Conservation (phyloP, 345 rosid species). For the Bruguiera parviflora region DNA sequence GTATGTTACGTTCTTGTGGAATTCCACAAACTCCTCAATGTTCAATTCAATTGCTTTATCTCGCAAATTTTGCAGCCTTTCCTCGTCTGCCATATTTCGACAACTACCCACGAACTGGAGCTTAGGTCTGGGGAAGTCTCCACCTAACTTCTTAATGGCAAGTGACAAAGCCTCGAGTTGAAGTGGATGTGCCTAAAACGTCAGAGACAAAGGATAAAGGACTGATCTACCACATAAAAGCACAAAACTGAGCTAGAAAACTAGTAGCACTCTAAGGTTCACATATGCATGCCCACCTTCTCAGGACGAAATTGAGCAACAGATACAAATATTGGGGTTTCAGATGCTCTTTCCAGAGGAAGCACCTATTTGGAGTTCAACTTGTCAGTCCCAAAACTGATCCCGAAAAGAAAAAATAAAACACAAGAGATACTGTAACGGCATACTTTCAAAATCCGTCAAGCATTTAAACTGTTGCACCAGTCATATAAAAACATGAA, state of each 20-base stretch:
- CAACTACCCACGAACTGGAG: constrained; percentile 97
- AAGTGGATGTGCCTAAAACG: constrained; percentile 78
- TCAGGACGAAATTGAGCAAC: constrained; percentile 99
- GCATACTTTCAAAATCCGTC: no score
- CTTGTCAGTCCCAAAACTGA: constrained; percentile 8
- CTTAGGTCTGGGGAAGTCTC: constrained; percentile 55
- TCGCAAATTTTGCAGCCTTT: constrained; percentile 67
- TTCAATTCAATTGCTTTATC: constrained; percentile 66
- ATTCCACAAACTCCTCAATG: constrained; percentile 61
- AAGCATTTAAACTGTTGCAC: no score
- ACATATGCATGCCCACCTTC: constrained; percentile 69
- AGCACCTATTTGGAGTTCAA: constrained; percentile 45
- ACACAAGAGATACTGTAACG: background rate
- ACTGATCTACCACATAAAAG: constrained; percentile 7
- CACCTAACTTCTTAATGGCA: constrained; percentile 51
- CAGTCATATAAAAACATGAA: no score
- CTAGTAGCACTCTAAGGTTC: constrained; percentile 35
- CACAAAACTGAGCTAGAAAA: constrained; percentile 30
- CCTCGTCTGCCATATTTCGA: constrained; percentile 76
- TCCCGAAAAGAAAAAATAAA: background rate
- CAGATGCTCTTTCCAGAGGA: constrained; percentile 67
- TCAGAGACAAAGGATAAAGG: constrained; percentile 28
- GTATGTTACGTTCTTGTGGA: constrained; percentile 67
- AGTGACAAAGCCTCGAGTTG: constrained; percentile 87
- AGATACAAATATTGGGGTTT: constrained; percentile 62